Evolutionary conservation across 1,139 yeast species (phyloP), one percentile per base, ranked within the genome.

Genomic region (Suhomyces bolitotheri): DNA sequence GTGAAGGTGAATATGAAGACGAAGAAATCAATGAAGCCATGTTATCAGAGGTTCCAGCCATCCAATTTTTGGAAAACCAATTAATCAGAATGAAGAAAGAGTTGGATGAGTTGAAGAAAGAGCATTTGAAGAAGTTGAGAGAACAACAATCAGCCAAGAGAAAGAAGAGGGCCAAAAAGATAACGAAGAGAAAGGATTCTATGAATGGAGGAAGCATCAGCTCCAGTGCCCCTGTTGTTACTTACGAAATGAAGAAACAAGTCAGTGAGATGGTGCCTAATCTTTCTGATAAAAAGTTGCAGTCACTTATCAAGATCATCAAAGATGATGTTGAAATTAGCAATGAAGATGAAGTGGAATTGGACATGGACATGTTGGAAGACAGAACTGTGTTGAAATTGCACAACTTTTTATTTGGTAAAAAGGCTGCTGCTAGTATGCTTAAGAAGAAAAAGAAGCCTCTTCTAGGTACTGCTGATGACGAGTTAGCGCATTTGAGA

Each of bases 241-340:
- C 97, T 0, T 92, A 87, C 58, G 97, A 90, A 56, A 92, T 92
- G 97, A 92, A 94, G 74, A 87, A 88, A 58, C 95, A 88, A 58
- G 82, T 92, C 38, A 80, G 92, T 38, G 97, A 89, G 54, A 80
- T 82, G 52, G 92, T 92, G 55, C 82, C 84, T 34, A 81, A 80
- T 41, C 69, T 82, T 48, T 77, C 89, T 22, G 95, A 88, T 46
- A 81, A 83, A 61, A 87, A 86, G 64, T 67, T 92, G 52, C 87
- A 83, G 50, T 84, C 85, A 39, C 95, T 89, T 25, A 76, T 92
- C 46, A 80, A 84, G 38, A 88, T 92, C 45, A 88, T 92, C 49
- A 85, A 85, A 54, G 95, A 86, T 58, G 84, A 87, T 47, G 78
- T 89, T 71, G 86, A 87, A 47, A 73, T 85, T 46, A 74, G 74